Base-by-base conservation (phyloP, 768 basidiomycete species). In the Coprinopsis cinerea region DNA sequence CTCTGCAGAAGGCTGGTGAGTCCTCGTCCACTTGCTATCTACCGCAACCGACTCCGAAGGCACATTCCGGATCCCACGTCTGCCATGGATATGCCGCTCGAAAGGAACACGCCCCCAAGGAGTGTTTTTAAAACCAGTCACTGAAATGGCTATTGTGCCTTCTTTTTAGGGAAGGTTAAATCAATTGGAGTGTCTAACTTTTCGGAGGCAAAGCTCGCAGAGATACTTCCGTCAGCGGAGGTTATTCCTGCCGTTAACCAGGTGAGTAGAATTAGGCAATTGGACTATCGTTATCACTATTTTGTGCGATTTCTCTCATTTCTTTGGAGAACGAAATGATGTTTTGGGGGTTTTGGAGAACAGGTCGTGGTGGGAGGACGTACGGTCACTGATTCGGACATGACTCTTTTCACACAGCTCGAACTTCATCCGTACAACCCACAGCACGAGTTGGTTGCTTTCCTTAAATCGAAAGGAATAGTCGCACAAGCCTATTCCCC, bases 401-500 rank as follows among this genome's bases (percentile, higher is more conserved):
- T n/a, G 18, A 39, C 37, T 39, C 6, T 17, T 17, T 34, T 34
- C 18, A 7, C 22, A 25, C 44, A 89, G 82, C 73, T 92, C 42
- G 86, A 87, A 59, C 66, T 85, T 15, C 87, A 88, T 60, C 65
- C 84, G 20, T 88, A 82, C 66, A 83, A 86, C 64, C 85, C 85
- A 0, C 82, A 90, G 59, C 85, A 81, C 65, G 74, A 80, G 44
- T 76, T 90, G 43, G 48, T 82, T 35, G 67, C 69, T 10, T 91
- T 78, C 66, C 70, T 87, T 54, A 73, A 75, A 60, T 70, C 74
- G 15, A 81, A 89, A 61, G 72, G 70, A 17, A 91, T 92, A 57
- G 67, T 82, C 44, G 73, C 85, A 0, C 75, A 89, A 62, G 89
- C 90, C 0, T 92, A 88, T 64, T 91, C 86, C 6, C 89, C 91